Conservation (phyloP, 306 rosid species). For the Casuarina cunninghamiana region DNA sequence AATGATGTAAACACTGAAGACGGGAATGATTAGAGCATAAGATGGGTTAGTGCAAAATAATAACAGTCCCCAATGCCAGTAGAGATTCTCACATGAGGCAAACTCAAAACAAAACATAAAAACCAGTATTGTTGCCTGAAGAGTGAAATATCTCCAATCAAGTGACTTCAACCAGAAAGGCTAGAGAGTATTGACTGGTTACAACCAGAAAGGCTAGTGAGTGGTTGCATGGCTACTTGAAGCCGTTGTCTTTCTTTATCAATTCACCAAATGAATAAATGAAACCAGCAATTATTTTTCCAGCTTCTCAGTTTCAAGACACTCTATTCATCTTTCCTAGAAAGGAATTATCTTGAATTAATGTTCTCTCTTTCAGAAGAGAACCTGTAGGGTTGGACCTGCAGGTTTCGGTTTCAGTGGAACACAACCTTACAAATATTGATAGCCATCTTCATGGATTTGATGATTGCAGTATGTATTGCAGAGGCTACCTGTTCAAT, state of each 20-base stretch:
- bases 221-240: background rate
- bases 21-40: slow-evolving; percentile 20
- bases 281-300: background rate
- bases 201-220: background rate
- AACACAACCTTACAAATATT: background rate
- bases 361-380: background rate
- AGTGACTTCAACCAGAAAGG: background rate
- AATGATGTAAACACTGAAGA: slow-evolving; percentile 10
- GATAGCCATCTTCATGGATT: background rate
- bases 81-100: background rate
- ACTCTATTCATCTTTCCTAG: background rate
- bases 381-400: background rate
- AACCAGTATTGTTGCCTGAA: background rate
- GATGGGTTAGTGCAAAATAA: background rate
- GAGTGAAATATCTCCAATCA: background rate
- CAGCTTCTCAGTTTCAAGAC: background rate
- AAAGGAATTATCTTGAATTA: background rate
- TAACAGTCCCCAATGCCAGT: slow-evolving; percentile 3
- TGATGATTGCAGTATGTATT: background rate
- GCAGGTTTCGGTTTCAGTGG: background rate
- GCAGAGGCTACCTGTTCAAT: background rate
- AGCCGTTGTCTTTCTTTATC: background rate
- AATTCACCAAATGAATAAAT: background rate
- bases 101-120: background rate
- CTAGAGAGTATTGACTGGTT: background rate